These are phyloP conservation scores for Angomonas ambiguus DNA, from an alignment of 208 protist species.

Conservation along the genomic window DNA sequence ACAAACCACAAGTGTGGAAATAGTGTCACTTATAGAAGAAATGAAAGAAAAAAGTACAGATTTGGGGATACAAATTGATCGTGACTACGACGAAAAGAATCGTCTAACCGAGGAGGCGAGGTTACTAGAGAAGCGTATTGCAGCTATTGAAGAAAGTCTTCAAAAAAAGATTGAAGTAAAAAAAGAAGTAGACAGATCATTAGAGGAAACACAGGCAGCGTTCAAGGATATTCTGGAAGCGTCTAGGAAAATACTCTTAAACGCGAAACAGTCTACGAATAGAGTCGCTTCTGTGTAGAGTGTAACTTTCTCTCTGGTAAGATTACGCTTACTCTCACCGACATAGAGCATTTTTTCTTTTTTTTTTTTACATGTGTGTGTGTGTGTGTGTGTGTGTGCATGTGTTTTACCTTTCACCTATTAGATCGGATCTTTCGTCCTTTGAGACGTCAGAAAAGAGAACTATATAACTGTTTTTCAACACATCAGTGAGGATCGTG, in stretches of 20 bases:
- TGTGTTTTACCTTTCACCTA: too few species aligned
- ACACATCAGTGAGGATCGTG: too few species aligned
- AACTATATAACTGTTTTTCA: too few species aligned
- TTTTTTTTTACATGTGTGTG: neutral
- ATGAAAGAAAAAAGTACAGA: conserved; percentile 71
- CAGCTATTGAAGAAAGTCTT: conserved; percentile 50
- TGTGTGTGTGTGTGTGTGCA: too few species aligned
- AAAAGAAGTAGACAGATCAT: conserved; percentile 66
- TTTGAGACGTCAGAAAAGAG: too few species aligned
- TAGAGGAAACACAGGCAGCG: conserved; percentile 72
- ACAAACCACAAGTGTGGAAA: conserved; percentile 79
- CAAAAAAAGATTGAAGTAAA: conserved; percentile 43
- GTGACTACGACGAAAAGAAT: conserved; percentile 66
- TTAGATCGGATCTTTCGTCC: too few species aligned
- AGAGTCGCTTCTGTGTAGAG: neutral
- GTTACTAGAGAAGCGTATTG: conserved; percentile 37
- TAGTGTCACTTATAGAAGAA: conserved; percentile 88
- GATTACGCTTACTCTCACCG: too few species aligned
- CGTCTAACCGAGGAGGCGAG: conserved; percentile 50
- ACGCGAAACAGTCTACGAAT: conserved; percentile 36
- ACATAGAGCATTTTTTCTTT: conserved; percentile 2
- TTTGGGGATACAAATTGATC: conserved; percentile 63
- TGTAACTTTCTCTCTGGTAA: too few species aligned
- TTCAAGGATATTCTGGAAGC: conserved; percentile 88
- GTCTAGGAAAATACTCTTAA: conserved; percentile 70